A percentile compares a stretch with the other conserved stretches of the same genome.
Evolutionary conservation across 805 yeast species (phyloP).

Genomic region (Kockiozyma suomiensis): DNA sequence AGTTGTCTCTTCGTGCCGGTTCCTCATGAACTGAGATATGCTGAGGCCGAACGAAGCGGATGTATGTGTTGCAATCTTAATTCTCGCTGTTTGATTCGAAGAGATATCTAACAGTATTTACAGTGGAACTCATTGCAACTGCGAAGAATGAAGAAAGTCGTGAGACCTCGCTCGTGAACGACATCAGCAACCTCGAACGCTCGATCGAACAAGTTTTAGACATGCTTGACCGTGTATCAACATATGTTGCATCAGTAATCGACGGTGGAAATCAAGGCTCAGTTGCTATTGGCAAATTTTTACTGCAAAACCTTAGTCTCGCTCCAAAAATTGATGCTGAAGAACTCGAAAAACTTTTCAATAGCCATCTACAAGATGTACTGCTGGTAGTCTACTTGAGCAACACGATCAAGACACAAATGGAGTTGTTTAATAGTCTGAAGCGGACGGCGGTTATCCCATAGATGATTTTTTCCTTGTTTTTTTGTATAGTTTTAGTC

Average conservation of each 20-base stretch:
- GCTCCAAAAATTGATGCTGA: conserved; percentile 50
- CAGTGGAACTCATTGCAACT: conserved; percentile 42
- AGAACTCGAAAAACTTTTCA: conserved; percentile 61
- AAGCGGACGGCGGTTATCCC: conserved; percentile 29
- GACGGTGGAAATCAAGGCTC: conserved; percentile 39
- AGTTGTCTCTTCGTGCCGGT: conserved; percentile 74
- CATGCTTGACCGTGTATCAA: conserved; percentile 46
- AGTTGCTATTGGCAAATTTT: conserved; percentile 62
- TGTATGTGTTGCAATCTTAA: conserved; percentile 45
- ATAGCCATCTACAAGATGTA: conserved; percentile 75
- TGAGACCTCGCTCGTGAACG: conserved; percentile 41
- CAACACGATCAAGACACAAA: conserved; percentile 77
- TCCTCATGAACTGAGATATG: conserved; percentile 62
- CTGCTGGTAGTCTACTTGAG: conserved; percentile 81
- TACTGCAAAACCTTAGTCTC: conserved; percentile 52
- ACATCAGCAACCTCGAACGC: conserved; percentile 41
- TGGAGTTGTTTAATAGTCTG: conserved; percentile 32
- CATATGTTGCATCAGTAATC: conserved; percentile 39
- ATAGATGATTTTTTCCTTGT: neutral
- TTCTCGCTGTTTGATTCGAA: conserved; percentile 39
- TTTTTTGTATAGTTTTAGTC: neutral
- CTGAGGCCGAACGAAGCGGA: conserved; percentile 62
- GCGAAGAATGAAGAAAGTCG: conserved; percentile 43
- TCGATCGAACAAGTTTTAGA: conserved; percentile 45
- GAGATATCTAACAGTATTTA: conserved; percentile 30